Conservation (phyloP, 2,329 filamentous ascomycete genomes). For the Blastomyces percursus region DNA sequence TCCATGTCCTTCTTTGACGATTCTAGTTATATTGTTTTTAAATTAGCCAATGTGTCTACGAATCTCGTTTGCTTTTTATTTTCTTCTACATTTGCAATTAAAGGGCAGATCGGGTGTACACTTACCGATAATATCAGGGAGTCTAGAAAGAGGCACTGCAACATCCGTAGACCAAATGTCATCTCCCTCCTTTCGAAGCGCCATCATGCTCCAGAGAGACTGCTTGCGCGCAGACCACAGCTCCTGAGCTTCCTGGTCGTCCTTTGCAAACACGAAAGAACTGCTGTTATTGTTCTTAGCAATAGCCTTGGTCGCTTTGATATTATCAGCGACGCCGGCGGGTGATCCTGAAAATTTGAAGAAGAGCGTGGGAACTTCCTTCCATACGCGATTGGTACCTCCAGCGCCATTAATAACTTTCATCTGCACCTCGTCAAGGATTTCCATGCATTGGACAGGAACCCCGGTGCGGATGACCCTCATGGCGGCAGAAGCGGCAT, state of each 20-base stretch:
- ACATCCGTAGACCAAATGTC: slow-evolving; percentile 54
- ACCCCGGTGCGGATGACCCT: slow-evolving; percentile 54
- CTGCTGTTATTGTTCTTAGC: slow-evolving; percentile 49
- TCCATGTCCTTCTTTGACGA: slow-evolving; percentile 83
- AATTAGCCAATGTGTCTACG: neutral
- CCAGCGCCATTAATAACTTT: slow-evolving; percentile 56
- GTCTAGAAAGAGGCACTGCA: slow-evolving; percentile 48
- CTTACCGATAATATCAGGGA: slow-evolving; percentile 51
- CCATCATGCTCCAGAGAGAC: slow-evolving; percentile 51
- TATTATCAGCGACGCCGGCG: slow-evolving; percentile 66
- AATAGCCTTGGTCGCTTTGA: slow-evolving; percentile 56
- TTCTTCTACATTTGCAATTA: neutral
- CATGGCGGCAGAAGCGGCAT: slow-evolving; percentile 54
- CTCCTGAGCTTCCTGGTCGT: slow-evolving; percentile 43
- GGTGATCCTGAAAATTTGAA: slow-evolving; percentile 62
- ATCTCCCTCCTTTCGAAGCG: slow-evolving; percentile 42
- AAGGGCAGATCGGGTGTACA: neutral
- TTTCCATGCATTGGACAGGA: slow-evolving; percentile 55
- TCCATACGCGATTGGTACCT: slow-evolving; percentile 42
- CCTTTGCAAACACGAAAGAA: slow-evolving; percentile 46
- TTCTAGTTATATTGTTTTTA: slow-evolving; percentile 43
- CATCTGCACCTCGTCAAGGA: slow-evolving; percentile 54
- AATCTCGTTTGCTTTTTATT: neutral
- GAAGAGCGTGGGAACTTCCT: slow-evolving; percentile 33
- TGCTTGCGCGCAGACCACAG: slow-evolving; percentile 53